Conservation (phyloP, 768 basidiomycete genomes). For the Dioszegia hungarica region DNA sequence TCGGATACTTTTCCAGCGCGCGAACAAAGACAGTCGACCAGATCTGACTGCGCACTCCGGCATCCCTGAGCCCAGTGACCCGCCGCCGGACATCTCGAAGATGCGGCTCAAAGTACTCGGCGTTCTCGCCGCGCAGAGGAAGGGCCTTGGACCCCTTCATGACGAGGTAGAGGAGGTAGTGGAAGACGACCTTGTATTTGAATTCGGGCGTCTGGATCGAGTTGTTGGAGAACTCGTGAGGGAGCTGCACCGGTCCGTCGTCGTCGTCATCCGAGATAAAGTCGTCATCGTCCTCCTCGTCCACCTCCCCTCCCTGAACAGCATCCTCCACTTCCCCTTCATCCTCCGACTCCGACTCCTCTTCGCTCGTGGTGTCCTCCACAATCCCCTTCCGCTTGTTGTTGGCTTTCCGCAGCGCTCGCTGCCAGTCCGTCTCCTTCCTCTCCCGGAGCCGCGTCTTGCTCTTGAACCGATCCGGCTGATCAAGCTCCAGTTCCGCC, state of each 20-base stretch:
- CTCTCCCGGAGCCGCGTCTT: slow-evolving; percentile 19
- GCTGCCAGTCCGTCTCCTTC: slow-evolving; percentile 24
- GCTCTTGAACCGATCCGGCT: slow-evolving; percentile 39
- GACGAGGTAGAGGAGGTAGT: slow-evolving; percentile 77
- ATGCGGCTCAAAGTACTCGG: slow-evolving; percentile 35
- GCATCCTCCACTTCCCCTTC: slow-evolving; percentile 1
- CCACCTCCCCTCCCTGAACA: slow-evolving; percentile 3
- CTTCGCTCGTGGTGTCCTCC: slow-evolving; percentile 10
- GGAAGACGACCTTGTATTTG: slow-evolving; percentile 79
- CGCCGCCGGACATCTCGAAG: slow-evolving; percentile 45
- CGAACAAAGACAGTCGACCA: slow-evolving; percentile 71
- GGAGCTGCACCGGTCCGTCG: slow-evolving; percentile 37
- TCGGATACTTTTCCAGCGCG: slow-evolving; percentile 63
- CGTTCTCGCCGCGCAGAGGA: slow-evolving; percentile 23
- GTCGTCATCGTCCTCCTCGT: not conserved
- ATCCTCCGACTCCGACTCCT: slow-evolving; percentile 20
- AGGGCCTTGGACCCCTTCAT: slow-evolving; percentile 49
- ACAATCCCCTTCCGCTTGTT: slow-evolving; percentile 14
- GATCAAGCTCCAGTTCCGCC: slow-evolving; percentile 40
- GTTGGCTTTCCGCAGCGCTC: slow-evolving; percentile 26
- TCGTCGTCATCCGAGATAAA: slow-evolving; percentile 51
- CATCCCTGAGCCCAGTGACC: slow-evolving; percentile 65
- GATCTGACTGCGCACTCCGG: slow-evolving; percentile 74
- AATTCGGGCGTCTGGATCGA: slow-evolving; percentile 60
- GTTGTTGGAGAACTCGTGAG: slow-evolving; percentile 43